Base-by-base conservation (phyloP, 352 stramenopile species). In the Pythium phragmitis region DNA sequence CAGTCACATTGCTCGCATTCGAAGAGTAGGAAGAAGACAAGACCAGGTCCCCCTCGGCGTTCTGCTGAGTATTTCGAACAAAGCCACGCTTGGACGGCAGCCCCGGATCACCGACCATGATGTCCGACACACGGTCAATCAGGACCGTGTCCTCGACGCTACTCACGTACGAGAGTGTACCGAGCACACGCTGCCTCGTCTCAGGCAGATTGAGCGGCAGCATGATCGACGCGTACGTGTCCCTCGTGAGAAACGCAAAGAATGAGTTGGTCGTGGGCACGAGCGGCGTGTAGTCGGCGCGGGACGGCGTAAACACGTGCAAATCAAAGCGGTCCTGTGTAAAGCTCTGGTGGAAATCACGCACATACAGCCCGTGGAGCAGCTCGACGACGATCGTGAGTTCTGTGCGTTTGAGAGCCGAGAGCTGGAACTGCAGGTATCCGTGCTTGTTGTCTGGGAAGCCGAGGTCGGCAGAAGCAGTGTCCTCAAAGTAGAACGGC, bases 361-460 rank as follows among this genome's bases (percentile, higher is more conserved):
- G 72, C 47, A 98, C 93, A 59, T 97, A 98, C 34, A 94, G 76
- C 6, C 96, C 96, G 63, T 98, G 89, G 16, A 98, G 55, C 30
- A 99, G 80, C 74, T 99, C 96, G 3, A 98, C 70, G 2, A 89
- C 83, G 39, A 98, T 74, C 1, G 92, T 97, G 16, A 99, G 43
- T 42, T 98, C 78, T 0, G 92, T 80, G 34, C 82, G 66, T 39
- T 81, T 80, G 7, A 98, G 59, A 0, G 91, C 88, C 19, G 80
- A 68, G 37, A 99, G 77, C 45, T 80, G 89, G 49, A 98, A 87
- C 70, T 98, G 95, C 13, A 99, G 64, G 39, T 96, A 85, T 0
- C 79, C 79, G 74, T 99, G 96, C 69, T 98, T 99, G 72, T 98
- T 96, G 65, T 99, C 96, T 2, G 88, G 87, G 60, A 88, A 98